These are phyloP conservation scores for Boletus sensibilis DNA, from an alignment of 768 basidiomycete species.

Conservation along the genomic window DNA sequence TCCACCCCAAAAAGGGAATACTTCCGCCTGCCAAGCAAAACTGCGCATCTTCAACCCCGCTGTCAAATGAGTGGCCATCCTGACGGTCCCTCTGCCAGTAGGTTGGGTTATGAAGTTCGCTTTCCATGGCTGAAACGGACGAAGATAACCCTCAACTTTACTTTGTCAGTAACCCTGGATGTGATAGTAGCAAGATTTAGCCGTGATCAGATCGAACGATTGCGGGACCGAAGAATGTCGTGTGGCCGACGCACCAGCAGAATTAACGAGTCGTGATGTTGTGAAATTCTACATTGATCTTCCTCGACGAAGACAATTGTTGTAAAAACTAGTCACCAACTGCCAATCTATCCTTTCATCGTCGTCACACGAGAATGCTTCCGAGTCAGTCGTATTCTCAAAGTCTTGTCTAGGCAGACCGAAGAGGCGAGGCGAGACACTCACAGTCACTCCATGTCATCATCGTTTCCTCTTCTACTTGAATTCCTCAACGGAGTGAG, in stretches of 20 bases:
- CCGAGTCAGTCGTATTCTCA: not conserved
- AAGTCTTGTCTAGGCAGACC: not conserved
- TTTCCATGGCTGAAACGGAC: not conserved
- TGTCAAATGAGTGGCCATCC: not conserved
- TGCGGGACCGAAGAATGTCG: not conserved
- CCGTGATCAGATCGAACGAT: constrained; percentile 2
- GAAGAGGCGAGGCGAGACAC: not conserved
- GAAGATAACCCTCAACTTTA: too few species aligned
- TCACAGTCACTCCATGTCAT: not conserved
- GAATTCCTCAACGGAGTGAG: not conserved
- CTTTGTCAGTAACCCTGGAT: not conserved
- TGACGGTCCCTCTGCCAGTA: not conserved
- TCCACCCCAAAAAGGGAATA: not conserved
- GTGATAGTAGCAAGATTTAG: not conserved
- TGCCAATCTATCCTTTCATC: not conserved
- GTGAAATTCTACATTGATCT: not conserved
- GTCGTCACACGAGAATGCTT: not conserved
- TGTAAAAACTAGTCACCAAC: not conserved
- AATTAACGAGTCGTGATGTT: not conserved
- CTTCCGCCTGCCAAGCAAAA: not conserved
- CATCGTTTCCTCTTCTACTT: too few species aligned
- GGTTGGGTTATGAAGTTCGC: not conserved
- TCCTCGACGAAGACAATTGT: not conserved
- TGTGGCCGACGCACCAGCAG: not conserved
- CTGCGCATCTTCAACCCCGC: too few species aligned